A percentile compares a stretch with the other conserved stretches of the same genome.
These are phyloP conservation scores for Vigna reflexopilosa DNA, from an alignment of 306 rosid species.

Conservation along the genomic window DNA sequence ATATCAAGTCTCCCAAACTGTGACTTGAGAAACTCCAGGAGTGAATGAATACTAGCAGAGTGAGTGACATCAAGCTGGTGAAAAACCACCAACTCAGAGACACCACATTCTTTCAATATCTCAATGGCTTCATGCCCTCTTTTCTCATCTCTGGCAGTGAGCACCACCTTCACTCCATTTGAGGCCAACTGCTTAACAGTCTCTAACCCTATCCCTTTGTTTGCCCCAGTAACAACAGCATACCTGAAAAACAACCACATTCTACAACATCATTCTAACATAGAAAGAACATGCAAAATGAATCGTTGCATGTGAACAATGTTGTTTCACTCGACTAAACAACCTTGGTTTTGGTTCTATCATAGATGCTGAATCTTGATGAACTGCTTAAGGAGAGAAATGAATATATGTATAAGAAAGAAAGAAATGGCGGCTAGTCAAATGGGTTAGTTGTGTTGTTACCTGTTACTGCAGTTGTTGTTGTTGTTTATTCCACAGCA, in stretches of 20 bases:
- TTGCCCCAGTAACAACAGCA: slow-evolving; percentile 59
- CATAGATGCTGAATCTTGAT: slow-evolving; percentile 42
- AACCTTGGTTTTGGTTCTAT: slow-evolving; percentile 41
- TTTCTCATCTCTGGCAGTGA: slow-evolving; percentile 47
- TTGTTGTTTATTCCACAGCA: slow-evolving; percentile 8
- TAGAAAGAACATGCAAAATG: background rate
- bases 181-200: slow-evolving; percentile 47
- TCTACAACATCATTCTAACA: background rate
- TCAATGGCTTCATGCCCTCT: slow-evolving; percentile 50
- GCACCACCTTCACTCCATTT: slow-evolving; percentile 51
- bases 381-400: background rate
- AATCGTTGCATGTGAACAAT: background rate
- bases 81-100: slow-evolving; percentile 44
- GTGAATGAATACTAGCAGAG: slow-evolving; percentile 45
- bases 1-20: slow-evolving; percentile 57
- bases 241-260: slow-evolving; percentile 37
- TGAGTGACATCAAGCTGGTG: slow-evolving; percentile 53
- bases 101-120: slow-evolving; percentile 42
- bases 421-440: slow-evolving; percentile 12
- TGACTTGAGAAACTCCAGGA: slow-evolving; percentile 42
- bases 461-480: background rate
- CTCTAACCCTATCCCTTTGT: slow-evolving; percentile 55
- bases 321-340: background rate
- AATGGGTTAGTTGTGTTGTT: slow-evolving; percentile 17
- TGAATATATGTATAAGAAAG: background rate